Evolutionary conservation across 768 basidiomycete genomes (phyloP).

Genomic region (Gymnopilus junonius): DNA sequence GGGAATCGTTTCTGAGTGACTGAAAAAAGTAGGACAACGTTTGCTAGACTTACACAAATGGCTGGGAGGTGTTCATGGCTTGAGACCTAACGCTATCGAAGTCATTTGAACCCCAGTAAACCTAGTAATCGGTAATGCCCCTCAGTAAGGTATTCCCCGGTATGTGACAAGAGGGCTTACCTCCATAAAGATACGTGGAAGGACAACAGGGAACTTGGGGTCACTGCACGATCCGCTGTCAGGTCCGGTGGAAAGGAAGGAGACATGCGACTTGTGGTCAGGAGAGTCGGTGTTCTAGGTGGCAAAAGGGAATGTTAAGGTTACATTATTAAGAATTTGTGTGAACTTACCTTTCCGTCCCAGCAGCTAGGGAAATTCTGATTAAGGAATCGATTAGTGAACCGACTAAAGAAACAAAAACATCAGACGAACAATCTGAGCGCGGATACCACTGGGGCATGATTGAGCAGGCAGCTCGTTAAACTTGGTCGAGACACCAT

Average conservation of each 20-base stretch:
- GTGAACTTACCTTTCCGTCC: constrained; percentile 50
- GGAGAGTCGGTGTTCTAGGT: constrained; percentile 47
- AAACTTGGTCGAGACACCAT: constrained; percentile 40
- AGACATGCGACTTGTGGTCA: constrained; percentile 58
- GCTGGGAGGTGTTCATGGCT: constrained; percentile 52
- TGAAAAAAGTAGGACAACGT: not conserved
- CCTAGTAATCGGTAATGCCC: constrained; percentile 26
- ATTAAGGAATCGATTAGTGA: not conserved
- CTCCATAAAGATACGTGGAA: constrained; percentile 58
- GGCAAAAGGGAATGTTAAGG: not conserved
- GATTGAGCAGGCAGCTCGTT: constrained; percentile 41
- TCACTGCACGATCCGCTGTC: constrained; percentile 54
- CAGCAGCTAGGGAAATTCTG: constrained; percentile 61
- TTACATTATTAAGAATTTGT: not conserved
- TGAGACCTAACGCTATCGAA: constrained; percentile 41
- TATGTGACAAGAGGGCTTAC: constrained; percentile 25
- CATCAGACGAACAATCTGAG: constrained; percentile 48
- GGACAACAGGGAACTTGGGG: constrained; percentile 45
- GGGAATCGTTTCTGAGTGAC: not conserved
- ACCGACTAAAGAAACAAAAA: not conserved
- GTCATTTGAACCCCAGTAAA: constrained; percentile 47
- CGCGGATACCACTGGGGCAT: constrained; percentile 53
- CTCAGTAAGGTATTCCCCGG: not conserved
- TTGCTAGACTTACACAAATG: constrained; percentile 49
- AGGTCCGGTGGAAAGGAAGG: constrained; percentile 49